These are phyloP conservation scores for Aspergillus sp. DNA, from an alignment of 2,329 filamentous ascomycete genomes.

Conservation along the genomic window DNA sequence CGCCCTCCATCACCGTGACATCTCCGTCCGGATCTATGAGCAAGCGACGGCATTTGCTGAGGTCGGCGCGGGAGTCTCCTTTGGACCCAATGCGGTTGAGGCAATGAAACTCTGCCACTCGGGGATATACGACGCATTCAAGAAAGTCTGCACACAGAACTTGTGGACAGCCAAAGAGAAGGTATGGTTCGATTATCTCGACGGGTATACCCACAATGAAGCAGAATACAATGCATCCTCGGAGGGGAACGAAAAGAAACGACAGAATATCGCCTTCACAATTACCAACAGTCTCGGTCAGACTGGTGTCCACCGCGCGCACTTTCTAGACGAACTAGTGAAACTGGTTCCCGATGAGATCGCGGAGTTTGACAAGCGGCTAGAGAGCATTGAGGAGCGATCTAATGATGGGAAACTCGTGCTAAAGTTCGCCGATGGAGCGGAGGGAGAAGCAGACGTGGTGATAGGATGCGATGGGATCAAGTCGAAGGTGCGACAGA, in stretches of 20 bases:
- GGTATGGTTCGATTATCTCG: slow-evolving; percentile 25
- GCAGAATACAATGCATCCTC: neutral
- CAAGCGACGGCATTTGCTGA: slow-evolving; percentile 38
- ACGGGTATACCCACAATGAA: slow-evolving; percentile 15
- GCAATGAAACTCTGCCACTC: slow-evolving; percentile 24
- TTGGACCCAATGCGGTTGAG: slow-evolving; percentile 36
- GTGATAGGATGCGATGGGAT: slow-evolving; percentile 52
- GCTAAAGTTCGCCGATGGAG: slow-evolving; percentile 47
- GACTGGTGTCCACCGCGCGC: slow-evolving; percentile 30
- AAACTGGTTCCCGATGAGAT: slow-evolving; percentile 28
- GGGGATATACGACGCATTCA: slow-evolving; percentile 33
- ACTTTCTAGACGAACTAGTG: slow-evolving; percentile 38
- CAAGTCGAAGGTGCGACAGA: slow-evolving; percentile 47
- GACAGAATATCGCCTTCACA: slow-evolving; percentile 24
- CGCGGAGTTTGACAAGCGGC: slow-evolving; percentile 28
- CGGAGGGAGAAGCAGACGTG: slow-evolving; percentile 40
- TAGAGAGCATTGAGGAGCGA: slow-evolving; percentile 19
- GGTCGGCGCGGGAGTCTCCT: slow-evolving; percentile 40
- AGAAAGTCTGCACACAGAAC: slow-evolving; percentile 32
- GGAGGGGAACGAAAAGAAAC: slow-evolving; percentile 6
- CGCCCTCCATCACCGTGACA: slow-evolving; percentile 32
- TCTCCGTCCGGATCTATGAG: slow-evolving; percentile 37
- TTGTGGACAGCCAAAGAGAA: slow-evolving; percentile 32
- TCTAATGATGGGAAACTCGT: slow-evolving; percentile 27
- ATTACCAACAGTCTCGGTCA: slow-evolving; percentile 23